phyloP scores from a whole-genome alignment of 73 alveolate species.

The Tetrahymena elliotti region DNA sequence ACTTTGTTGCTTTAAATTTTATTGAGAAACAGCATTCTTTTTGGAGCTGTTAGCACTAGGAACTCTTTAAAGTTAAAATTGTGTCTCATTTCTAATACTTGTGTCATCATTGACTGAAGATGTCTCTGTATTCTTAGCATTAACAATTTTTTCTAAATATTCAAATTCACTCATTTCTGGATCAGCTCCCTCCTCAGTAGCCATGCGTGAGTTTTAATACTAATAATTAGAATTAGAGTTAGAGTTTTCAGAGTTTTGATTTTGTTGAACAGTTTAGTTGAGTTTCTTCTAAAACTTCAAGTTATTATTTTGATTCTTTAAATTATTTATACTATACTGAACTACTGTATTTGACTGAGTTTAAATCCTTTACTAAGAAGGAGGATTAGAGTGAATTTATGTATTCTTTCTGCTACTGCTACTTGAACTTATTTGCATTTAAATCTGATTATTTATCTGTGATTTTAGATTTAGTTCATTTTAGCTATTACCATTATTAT shows the following conservation, averaged over 20 bases:
- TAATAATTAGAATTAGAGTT: background rate
- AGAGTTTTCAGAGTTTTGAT: background rate
- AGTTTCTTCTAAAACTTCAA: background rate
- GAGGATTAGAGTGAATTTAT: background rate
- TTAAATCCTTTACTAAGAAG: background rate
- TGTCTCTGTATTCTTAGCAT: background rate
- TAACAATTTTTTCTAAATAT: background rate
- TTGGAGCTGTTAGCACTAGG: background rate
- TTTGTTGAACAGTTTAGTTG: background rate
- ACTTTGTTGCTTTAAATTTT: background rate
- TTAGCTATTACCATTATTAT: background rate
- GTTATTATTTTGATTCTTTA: background rate
- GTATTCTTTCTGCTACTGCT: background rate
- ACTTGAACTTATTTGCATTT: background rate
- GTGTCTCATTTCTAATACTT: background rate
- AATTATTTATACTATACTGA: background rate
- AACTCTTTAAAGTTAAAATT: background rate
- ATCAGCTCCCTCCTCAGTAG: background rate
- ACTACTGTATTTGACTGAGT: background rate
- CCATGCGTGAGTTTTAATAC: background rate
- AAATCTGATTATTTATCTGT: background rate
- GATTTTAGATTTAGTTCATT: background rate
- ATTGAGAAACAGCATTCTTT: background rate
- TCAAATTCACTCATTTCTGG: background rate
- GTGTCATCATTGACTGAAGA: background rate